Conservation (phyloP, 2,329 filamentous ascomycete species). For the Fulvia fulva region DNA sequence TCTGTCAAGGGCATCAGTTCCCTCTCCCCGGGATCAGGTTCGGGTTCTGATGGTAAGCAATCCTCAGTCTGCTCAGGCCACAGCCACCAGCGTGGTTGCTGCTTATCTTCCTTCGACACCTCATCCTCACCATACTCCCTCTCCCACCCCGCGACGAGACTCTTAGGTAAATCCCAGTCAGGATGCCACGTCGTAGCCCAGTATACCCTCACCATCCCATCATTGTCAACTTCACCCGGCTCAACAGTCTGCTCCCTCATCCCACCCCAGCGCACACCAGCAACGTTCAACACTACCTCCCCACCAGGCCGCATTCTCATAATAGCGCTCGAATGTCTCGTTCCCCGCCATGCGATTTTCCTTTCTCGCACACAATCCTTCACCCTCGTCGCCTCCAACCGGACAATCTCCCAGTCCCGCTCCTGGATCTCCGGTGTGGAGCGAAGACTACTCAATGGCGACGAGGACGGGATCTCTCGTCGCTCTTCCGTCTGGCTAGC, state of each 20-base stretch:
- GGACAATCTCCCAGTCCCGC: background rate
- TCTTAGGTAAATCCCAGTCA: background rate
- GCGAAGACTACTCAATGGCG: background rate
- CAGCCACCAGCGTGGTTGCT: background rate
- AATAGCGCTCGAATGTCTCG: background rate
- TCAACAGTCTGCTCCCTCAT: background rate
- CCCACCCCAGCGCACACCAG: background rate
- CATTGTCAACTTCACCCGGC: background rate
- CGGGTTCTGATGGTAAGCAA: background rate
- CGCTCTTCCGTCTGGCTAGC: background rate
- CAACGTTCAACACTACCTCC: background rate
- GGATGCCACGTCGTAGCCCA: constrained; percentile 1
- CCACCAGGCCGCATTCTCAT: background rate
- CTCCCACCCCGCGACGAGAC: background rate
- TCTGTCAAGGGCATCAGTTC: background rate
- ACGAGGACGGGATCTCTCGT: background rate
- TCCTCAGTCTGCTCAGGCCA: background rate
- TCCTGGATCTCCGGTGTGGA: background rate
- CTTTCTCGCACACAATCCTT: background rate
- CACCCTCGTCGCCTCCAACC: background rate
- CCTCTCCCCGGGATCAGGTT: background rate
- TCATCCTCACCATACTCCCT: background rate
- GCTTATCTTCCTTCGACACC: background rate
- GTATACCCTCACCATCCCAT: background rate
- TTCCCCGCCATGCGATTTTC: background rate